A percentile compares a stretch with the other conserved stretches of the same genome.
Evolutionary conservation across 2,329 filamentous ascomycete species (phyloP).

Genomic region (Fusarium veterinarium): DNA sequence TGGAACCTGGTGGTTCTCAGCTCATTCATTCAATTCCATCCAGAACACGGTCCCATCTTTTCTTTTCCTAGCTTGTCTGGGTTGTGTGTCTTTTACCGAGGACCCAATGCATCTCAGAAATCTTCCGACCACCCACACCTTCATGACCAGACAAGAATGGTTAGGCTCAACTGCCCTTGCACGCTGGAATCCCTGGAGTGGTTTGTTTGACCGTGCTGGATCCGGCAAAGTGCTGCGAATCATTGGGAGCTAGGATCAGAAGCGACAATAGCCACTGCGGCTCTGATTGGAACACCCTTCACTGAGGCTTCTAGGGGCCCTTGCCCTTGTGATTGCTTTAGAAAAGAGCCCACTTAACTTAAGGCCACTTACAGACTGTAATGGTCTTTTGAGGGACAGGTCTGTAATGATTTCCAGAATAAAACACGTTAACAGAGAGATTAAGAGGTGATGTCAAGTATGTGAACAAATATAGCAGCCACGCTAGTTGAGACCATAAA

Average conservation of each 20-base stretch:
- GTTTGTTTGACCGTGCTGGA: conserved; percentile 33
- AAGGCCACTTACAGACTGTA: conserved; percentile 33
- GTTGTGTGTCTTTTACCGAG: conserved; percentile 10
- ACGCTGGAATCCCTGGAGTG: conserved; percentile 16
- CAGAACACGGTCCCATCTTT: conserved; percentile 14
- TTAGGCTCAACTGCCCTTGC: conserved; percentile 14
- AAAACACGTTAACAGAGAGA: background rate
- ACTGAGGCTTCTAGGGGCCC: conserved; percentile 26
- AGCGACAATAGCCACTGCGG: conserved; percentile 14
- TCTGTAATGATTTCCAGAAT: background rate
- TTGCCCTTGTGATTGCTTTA: conserved; percentile 21
- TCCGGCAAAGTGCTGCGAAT: conserved; percentile 35
- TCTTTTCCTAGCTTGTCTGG: conserved; percentile 15
- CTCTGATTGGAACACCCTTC: conserved; percentile 37
- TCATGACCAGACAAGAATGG: conserved; percentile 21
- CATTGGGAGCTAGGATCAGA: conserved; percentile 16
- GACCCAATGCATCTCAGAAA: conserved; percentile 24
- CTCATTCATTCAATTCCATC: conserved; percentile 18
- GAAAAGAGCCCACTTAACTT: conserved; percentile 28
- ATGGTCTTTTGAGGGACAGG: background rate
- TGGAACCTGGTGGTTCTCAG: conserved; percentile 17
- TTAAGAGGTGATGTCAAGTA: background rate
- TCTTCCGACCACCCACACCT: conserved; percentile 19
- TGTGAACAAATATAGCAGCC: background rate
- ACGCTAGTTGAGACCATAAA: conserved; percentile 28